These are phyloP conservation scores for Phialocephala subalpina DNA, from an alignment of 2,329 filamentous ascomycete species.

Conservation along the genomic window DNA sequence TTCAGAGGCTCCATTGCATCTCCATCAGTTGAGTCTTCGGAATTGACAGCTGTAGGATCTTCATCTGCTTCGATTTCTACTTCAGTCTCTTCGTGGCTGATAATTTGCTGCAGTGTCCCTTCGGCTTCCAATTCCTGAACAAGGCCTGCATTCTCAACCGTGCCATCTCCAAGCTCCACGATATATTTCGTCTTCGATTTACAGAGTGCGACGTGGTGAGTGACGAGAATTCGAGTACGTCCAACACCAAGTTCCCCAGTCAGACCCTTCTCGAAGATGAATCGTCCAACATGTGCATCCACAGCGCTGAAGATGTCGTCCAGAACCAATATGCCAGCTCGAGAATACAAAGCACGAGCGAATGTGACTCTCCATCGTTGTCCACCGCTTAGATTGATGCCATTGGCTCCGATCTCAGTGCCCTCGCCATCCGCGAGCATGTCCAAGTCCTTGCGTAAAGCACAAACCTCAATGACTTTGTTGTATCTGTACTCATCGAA, in stretches of 20 bases:
- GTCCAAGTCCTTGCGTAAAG: constrained; percentile 76
- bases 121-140: constrained; percentile 69
- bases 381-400: constrained; percentile 84
- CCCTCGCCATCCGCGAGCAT: constrained; percentile 80
- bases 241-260: constrained; percentile 73
- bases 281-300: constrained; percentile 81
- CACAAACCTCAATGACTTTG: constrained; percentile 76
- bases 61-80: constrained; percentile 59
- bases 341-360: constrained; percentile 80
- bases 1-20: constrained; percentile 53
- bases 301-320: constrained; percentile 87
- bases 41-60: constrained; percentile 61
- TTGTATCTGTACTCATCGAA: constrained; percentile 73
- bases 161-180: constrained; percentile 76
- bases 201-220: constrained; percentile 79
- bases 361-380: constrained; percentile 86
- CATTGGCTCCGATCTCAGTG: constrained; percentile 85
- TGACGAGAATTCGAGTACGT: constrained; percentile 80
- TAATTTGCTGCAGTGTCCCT: constrained; percentile 64
- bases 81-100: constrained; percentile 59
- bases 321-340: constrained; percentile 77
- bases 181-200: constrained; percentile 76
- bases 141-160: constrained; percentile 68
- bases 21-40: constrained; percentile 56
- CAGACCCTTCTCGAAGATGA: constrained; percentile 80